Percentiles rank a stretch among this genome's conserved stretches.
Conservation (phyloP, 345 rosid genomes). For the Chamaenerion angustifolium region DNA sequence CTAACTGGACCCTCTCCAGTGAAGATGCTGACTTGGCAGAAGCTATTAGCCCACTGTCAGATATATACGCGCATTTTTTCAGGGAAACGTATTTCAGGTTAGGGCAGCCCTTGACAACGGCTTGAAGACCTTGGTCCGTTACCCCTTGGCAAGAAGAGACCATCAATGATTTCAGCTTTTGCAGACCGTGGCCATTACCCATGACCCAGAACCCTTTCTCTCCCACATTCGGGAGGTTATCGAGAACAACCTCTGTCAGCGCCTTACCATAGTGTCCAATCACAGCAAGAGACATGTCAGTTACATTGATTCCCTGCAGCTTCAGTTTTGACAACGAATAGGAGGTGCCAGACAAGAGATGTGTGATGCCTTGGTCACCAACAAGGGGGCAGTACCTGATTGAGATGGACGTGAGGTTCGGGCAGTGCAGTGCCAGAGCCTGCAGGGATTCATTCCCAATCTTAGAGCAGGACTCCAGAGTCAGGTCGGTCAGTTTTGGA, state of each 20-base stretch:
- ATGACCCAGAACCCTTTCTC: conserved; percentile 97
- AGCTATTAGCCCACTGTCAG: conserved; percentile 70
- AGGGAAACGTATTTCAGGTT: conserved; percentile 51
- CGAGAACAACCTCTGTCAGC: conserved; percentile 51
- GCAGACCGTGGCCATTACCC: conserved; percentile 80
- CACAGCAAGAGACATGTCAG: conserved; percentile 77
- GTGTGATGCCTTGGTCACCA: conserved; percentile 80
- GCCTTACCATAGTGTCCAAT: conserved; percentile 80
- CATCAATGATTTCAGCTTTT: conserved; percentile 53
- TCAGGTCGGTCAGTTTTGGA: conserved; percentile 56
- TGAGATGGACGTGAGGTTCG: conserved; percentile 53
- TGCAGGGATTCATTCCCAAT: conserved; percentile 67
- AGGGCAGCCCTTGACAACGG: conserved; percentile 73
- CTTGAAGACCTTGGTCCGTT: conserved; percentile 66
- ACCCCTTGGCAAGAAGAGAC: conserved; percentile 59
- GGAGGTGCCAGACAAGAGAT: conserved; percentile 38
- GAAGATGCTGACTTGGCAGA: conserved; percentile 50
- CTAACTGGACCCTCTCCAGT: conserved; percentile 70
- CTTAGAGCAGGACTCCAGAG: conserved; percentile 53
- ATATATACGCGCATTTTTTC: conserved; percentile 38
- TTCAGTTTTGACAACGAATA: conserved; percentile 41
- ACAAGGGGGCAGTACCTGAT: conserved; percentile 62
- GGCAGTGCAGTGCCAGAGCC: conserved; percentile 50
- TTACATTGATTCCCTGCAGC: conserved; percentile 61
- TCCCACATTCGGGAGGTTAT: conserved; percentile 39